phyloP scores from a whole-genome alignment of 2,329 filamentous ascomycete genomes.

The Curvularia verruculosa region DNA sequence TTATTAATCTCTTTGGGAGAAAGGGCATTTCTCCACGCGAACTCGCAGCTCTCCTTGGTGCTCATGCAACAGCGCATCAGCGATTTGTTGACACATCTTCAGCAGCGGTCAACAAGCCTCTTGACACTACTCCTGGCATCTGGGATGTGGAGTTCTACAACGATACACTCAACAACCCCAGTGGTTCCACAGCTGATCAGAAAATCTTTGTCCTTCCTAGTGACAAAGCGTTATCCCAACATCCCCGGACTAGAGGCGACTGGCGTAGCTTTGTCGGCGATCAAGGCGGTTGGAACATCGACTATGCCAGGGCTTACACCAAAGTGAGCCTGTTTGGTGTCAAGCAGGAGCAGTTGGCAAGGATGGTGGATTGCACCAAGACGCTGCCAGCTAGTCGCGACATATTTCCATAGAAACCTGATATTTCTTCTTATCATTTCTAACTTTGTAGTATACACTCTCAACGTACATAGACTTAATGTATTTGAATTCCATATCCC shows the following conservation, averaged over 20 bases:
- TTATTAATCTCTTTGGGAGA: constrained; percentile 56
- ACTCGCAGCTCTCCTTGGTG: constrained; percentile 61
- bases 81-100: constrained; percentile 52
- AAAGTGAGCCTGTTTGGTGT: constrained; percentile 40
- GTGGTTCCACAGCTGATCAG: constrained; percentile 18
- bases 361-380: constrained; percentile 37
- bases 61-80: constrained; percentile 59
- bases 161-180: constrained; percentile 41
- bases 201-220: constrained; percentile 40
- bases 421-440: background rate
- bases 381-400: constrained; percentile 33
- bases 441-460: background rate
- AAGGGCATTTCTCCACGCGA: constrained; percentile 60
- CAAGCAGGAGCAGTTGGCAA: constrained; percentile 28
- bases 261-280: constrained; percentile 36
- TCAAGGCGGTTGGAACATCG: constrained; percentile 39
- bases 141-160: constrained; percentile 61
- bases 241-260: constrained; percentile 38
- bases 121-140: constrained; percentile 57
- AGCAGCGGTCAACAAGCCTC: constrained; percentile 45
- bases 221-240: constrained; percentile 34
- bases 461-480: background rate
- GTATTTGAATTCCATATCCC: background rate
- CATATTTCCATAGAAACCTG: constrained; percentile 6
- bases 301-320: constrained; percentile 43